Base-by-base conservation (phyloP, 192 early-diverging fungal genomes). In the Umbelopsis vinacea region DNA sequence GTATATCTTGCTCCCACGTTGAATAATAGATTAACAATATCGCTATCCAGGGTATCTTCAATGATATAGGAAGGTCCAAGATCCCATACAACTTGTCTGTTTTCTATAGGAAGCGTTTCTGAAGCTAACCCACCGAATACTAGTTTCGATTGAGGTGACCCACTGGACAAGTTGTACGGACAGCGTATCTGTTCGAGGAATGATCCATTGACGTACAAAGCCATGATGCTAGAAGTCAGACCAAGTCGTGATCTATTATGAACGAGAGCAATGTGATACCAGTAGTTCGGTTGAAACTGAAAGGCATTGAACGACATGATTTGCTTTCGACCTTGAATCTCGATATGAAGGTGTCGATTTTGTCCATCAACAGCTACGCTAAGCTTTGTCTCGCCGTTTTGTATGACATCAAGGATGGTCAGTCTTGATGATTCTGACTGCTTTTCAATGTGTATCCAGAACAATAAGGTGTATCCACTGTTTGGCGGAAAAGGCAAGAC, bases 211-310 rank as follows among this genome's bases (percentile, higher is more conserved):
- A 92, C 82, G 60, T 83, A 90, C 37, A 92, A 68, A 0, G 85
- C 84, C 48, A 92, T 76, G 4, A 81, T 79, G 33, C 84, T 86
- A 7, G 73, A 52, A 21, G 70, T 66, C 0, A 75, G 69, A 5
- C 76, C 77, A 23, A 92, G 46, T 23, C 86, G 71, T 9, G 91
- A 84, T 67, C 81, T 81, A 23, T 83, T 60, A 72, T 92, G 91
- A 2, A 92, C 90, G 14, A 92, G 69, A 0, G 81, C 89, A 19
- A 92, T 57, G 69, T 92, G 91, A 52, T 89, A 89, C 91, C 91
- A 92, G 24, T 72, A 81, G 7, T 85, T 84, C 35, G 84, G 73
- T 37, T 84, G 73, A 69, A 92, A 89, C 11, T 81, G 74, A 71
- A 85, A 85, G 15, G 69, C 70, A 10, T 85, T 83, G 57, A 91